Percentiles rank a stretch among this genome's conserved stretches.
These are phyloP conservation scores for Pyrenophora tritici-repentis DNA, from an alignment of 2,329 filamentous ascomycete genomes.

Conservation along the genomic window DNA sequence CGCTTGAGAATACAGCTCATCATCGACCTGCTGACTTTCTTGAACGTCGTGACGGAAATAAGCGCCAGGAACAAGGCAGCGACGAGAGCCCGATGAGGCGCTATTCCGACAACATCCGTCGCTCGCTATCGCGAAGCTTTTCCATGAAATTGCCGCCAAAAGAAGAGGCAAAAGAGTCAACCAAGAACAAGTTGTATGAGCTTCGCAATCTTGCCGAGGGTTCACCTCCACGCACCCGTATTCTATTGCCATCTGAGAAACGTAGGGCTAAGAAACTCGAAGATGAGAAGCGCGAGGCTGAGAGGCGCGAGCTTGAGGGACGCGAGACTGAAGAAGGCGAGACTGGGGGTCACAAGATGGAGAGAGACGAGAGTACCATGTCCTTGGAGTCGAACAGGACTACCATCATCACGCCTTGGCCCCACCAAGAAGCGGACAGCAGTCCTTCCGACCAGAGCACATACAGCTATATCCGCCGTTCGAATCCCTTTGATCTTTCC, in stretches of 20 bases:
- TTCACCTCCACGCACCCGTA: too few species aligned
- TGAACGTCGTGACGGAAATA: not conserved
- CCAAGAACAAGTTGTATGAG: constrained; percentile 27
- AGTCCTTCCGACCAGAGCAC: constrained; percentile 19
- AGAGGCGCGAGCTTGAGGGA: too few species aligned
- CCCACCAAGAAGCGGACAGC: constrained; percentile 11
- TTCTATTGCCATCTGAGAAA: too few species aligned
- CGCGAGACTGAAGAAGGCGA: too few species aligned
- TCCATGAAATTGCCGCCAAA: constrained; percentile 6
- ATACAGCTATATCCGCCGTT: constrained; percentile 20
- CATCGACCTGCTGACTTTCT: too few species aligned
- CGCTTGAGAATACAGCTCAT: constrained; percentile 6
- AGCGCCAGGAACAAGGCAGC: not conserved
- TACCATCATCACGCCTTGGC: constrained; percentile 5
- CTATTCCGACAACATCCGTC: constrained; percentile 23
- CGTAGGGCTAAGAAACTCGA: too few species aligned
- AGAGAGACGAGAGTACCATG: constrained; percentile 23
- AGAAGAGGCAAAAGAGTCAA: constrained; percentile 4
- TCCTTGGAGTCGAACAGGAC: constrained; percentile 12
- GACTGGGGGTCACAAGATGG: not conserved
- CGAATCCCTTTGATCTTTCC: constrained; percentile 18
- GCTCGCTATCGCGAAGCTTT: constrained; percentile 20
- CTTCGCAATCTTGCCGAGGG: too few species aligned
- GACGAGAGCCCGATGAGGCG: constrained; percentile 26
- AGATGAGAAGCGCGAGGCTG: too few species aligned